These are phyloP conservation scores for Pseudognaphalium luteoalbum DNA, from an alignment of 129 eudicot species.

Conservation along the genomic window DNA sequence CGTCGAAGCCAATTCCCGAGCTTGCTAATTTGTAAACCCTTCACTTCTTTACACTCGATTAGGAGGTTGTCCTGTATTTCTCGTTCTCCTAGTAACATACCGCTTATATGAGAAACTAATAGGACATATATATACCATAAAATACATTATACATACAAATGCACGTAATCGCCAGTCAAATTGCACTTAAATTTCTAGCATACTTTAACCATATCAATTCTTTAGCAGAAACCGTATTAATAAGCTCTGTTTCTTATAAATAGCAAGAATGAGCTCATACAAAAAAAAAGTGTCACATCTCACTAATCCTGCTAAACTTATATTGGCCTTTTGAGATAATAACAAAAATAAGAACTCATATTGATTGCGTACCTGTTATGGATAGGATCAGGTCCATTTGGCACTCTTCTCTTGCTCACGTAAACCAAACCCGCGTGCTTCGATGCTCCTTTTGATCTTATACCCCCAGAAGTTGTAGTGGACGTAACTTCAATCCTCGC, in stretches of 20 bases:
- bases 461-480: constrained; percentile 26
- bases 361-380: constrained; percentile 73
- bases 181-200: neutral
- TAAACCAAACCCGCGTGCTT: constrained; percentile 33
- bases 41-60: constrained; percentile 39
- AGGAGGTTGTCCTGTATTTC: constrained; percentile 53
- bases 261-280: constrained; percentile 4
- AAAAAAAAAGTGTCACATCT: neutral
- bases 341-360: neutral
- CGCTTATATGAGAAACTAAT: neutral
- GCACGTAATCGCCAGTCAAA: neutral
- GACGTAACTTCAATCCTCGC: constrained; percentile 31
- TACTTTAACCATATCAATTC: neutral
- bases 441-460: constrained; percentile 33
- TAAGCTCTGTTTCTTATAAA: constrained; percentile 18
- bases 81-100: constrained; percentile 53
- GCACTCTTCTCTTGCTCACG: constrained; percentile 91
- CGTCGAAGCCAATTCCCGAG: constrained; percentile 24
- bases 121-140: constrained; percentile 4
- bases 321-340: neutral
- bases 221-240: neutral
- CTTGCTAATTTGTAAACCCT: constrained; percentile 7
- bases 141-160: constrained; percentile 10
- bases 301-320: neutral
- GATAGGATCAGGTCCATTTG: constrained; percentile 92